phyloP scores from a whole-genome alignment of 164 flowering plant genomes.

The Magnolia sinica region DNA sequence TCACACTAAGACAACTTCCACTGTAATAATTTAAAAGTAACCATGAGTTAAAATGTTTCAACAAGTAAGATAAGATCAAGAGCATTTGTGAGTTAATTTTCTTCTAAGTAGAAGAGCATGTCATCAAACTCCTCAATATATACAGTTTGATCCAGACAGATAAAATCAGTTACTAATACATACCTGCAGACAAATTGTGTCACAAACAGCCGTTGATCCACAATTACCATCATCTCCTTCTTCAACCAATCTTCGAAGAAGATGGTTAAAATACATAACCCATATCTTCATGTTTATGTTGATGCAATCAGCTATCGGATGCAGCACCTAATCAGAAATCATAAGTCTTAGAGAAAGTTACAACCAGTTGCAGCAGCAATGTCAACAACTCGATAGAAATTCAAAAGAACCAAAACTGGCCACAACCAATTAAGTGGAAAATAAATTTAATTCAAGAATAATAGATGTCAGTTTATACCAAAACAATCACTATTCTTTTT shows the following conservation, averaged over 20 bases:
- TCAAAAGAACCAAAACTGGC: not conserved
- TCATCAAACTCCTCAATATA: not conserved
- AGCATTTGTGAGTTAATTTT: too few species aligned
- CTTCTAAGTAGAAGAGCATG: too few species aligned
- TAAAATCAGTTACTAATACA: not conserved
- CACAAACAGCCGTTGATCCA: constrained; percentile 90
- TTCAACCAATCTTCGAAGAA: constrained; percentile 79
- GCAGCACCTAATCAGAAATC: constrained; percentile 60
- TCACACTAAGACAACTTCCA: too few species aligned
- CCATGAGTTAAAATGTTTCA: too few species aligned
- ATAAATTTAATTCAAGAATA: not conserved
- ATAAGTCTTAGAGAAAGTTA: constrained; percentile 4
- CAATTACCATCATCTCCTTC: constrained; percentile 90
- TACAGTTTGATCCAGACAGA: not conserved
- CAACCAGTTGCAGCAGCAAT: not conserved
- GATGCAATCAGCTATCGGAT: constrained; percentile 70
- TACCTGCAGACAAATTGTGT: constrained; percentile 92
- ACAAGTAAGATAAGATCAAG: not conserved
- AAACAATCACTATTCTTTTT: too few species aligned
- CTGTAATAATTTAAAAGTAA: too few species aligned
- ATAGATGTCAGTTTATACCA: too few species aligned
- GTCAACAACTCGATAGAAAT: not conserved
- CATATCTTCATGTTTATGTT: constrained; percentile 77
- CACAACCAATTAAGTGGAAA: not conserved
- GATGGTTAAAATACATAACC: constrained; percentile 74